Evolutionary conservation across 1,284 basidiomycete genomes (phyloP), one percentile per base, ranked within the genome.

Genomic region (Malassezia equina): DNA sequence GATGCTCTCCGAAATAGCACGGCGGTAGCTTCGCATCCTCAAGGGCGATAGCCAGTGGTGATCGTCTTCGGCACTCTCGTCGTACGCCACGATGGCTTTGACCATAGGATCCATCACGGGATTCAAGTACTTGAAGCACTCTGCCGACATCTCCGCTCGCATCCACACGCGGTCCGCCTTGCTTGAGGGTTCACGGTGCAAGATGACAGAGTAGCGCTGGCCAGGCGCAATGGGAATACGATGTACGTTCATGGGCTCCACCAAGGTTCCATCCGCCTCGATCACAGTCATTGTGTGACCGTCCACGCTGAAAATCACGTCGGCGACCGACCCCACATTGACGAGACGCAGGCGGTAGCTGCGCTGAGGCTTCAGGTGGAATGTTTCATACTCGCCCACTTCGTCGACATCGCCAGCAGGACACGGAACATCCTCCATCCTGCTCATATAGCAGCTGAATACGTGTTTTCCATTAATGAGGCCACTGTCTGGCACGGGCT

Each of bases 271-370:
- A 54, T 81, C 79, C 2, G 77, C 79, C 56, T 79, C 79, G 52
- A 80, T 70, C 29, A 81, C 73, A 2, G 76, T 78, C 41, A 81
- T 71, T 0, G 71, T 69, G 64, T 80, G 80, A 5, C 60, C 60
- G 56, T 80, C 79, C 40, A 80, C 68, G 1, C 76, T 76, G 71
- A 80, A 77, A 12, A 50, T 44, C 36, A 61, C 51, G 17, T 51
- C 56, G 2, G 64, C 59, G 7, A 63, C 24, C 11, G 58, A 55
- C 19, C 60, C 63, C 3, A 58, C 57, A 21, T 65, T 65, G 57
- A 82, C 76, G 34, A 83, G 66, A 5, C 82, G 78, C 68, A 83
- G 77, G 9, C 82, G 78, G 62, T 81, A 80, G n/a, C 76, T 75
- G 54, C 75, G 74, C 55, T 66, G 62, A 31, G 71, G 64, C 23